Base-by-base conservation (phyloP, 1,284 basidiomycete genomes). In the Chalciporus piperatoides region DNA sequence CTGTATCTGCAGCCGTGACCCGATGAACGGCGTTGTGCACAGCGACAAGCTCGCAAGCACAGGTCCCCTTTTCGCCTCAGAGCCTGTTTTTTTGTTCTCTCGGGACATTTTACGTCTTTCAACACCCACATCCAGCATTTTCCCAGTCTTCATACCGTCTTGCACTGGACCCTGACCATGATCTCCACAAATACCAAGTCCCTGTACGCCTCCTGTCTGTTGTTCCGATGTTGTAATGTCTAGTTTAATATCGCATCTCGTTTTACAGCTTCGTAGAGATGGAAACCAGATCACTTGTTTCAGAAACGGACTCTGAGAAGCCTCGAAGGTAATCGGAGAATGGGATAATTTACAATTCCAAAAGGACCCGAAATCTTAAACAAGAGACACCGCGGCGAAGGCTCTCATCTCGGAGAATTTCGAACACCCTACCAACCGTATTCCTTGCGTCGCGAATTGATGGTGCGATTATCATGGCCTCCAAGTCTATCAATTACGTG, bases 351-450 rank as follows among this genome's bases (percentile, higher is more conserved):
- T 46, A 37, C 37, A 64, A 62, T 54, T 52, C 28, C 15, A 49
- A 65, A 24, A 39, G 40, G 21, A 9, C n/a, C 14, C 58, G 44
- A 48, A 51, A 57, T 48, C 51, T 47, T 19, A 41, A 35, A 30
- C 53, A 49, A 66, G 58, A 56, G 61, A 62, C 48, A 64, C 63
- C 60, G 64, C 60, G 60, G 63, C 51, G 62, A 66, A 56, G 51
- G 21, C 41, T 21, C 41, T 27, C 14, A 25, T 25, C 38, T n/a
- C 9, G n/a, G 36, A 44, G 40, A 57, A 41, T 35, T 60, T 50
- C 37, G 40, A 52, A 48, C n/a, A 23, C 48, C 27, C 28, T 19
- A 30, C 51, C 27, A 15, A 40, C 24, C 45, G 12, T 48, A 28
- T 46, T 35, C 48, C 52, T 44, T 53, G 45, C 23, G 11, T 42